Evolutionary conservation across 257 asterid genomes (phyloP).

Genomic region (Penstemon eatonii): DNA sequence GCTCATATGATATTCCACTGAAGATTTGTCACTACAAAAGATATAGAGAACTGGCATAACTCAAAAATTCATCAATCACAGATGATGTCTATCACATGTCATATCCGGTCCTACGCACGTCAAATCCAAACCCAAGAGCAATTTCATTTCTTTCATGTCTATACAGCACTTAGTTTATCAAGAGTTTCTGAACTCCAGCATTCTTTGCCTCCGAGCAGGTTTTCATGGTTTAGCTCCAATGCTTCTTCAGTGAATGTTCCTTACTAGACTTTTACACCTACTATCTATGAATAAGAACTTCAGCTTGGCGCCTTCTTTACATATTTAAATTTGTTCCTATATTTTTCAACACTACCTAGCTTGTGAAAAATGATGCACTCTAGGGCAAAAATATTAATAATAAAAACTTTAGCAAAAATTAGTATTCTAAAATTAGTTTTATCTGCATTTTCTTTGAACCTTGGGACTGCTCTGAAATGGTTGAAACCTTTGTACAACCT

Average conservation of each 20-base stretch:
- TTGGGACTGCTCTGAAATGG: neutral
- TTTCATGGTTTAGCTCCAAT: conserved; percentile 2
- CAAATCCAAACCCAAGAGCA: conserved; percentile 1
- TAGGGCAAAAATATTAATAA: neutral
- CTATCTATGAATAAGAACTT: neutral
- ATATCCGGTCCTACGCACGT: neutral
- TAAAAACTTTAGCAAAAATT: neutral
- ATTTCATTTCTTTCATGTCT: neutral
- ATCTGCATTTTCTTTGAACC: neutral
- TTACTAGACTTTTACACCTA: conserved; percentile 5
- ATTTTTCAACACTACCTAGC: conserved; percentile 9
- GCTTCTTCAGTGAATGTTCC: conserved; percentile 3
- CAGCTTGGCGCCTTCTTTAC: neutral
- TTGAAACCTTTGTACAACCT: neutral
- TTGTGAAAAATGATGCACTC: conserved; percentile 8
- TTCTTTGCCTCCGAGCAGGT: neutral
- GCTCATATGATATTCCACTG: conserved; percentile 7
- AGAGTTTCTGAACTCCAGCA: neutral
- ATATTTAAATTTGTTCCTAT: neutral
- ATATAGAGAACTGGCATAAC: neutral
- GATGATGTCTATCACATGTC: neutral
- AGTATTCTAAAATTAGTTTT: neutral
- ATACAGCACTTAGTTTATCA: conserved; percentile 1
- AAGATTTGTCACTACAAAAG: neutral
- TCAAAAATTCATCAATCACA: neutral